phyloP scores from a whole-genome alignment of 805 yeast genomes.

The Wickerhamomyces canadensis region DNA sequence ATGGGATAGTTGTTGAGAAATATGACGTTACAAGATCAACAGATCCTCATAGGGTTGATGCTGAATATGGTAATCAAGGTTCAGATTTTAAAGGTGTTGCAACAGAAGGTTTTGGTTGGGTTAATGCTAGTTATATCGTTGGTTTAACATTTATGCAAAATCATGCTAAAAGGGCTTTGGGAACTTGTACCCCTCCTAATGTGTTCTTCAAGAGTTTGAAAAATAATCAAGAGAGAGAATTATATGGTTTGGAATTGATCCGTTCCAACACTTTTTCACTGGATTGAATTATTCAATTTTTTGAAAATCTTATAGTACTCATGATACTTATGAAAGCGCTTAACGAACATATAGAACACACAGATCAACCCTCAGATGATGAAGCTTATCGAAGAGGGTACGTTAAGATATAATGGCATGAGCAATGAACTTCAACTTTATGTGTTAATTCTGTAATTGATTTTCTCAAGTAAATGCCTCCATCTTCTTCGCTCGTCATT shows the following conservation, averaged over 20 bases:
- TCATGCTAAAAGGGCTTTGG: conserved; percentile 71
- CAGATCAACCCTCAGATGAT: too few species aligned
- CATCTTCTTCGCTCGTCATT: too few species aligned
- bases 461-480: too few species aligned
- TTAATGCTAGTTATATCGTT: conserved; percentile 75
- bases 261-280: conserved; percentile 5
- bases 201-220: conserved; percentile 22
- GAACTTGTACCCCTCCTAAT: conserved; percentile 40
- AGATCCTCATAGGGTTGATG: conserved; percentile 87
- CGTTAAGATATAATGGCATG: too few species aligned
- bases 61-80: conserved; percentile 97
- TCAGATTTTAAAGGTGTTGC: conserved; percentile 89
- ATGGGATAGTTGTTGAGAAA: conserved; percentile 93
- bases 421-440: too few species aligned
- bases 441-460: too few species aligned
- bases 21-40: conserved; percentile 81
- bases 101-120: conserved; percentile 98
- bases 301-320: too few species aligned
- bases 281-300: not conserved
- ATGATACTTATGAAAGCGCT: too few species aligned
- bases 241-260: conserved; percentile 15
- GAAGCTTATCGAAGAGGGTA: too few species aligned
- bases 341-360: too few species aligned
- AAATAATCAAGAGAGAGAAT: conserved; percentile 16
- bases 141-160: conserved; percentile 65